Evolutionary conservation across 2,329 filamentous ascomycete genomes (phyloP), one percentile per base, ranked within the genome.

Genomic region (Talaromyces sp.): DNA sequence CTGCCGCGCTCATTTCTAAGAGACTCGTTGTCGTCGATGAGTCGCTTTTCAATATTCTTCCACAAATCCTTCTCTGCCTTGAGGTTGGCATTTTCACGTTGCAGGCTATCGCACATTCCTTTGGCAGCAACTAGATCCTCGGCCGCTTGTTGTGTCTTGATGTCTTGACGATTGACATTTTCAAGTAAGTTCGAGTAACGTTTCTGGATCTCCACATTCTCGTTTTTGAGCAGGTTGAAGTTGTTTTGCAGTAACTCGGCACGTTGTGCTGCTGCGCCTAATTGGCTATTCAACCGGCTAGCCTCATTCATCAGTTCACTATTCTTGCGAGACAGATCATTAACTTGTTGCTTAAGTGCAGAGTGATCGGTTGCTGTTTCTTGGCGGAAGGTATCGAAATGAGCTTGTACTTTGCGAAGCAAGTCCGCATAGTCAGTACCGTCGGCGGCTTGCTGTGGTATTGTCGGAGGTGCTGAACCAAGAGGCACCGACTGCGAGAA

Each of bases 61-160:
- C 91, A 97, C 10, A 99, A 83, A 43, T 92, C 90, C 79, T 97
- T 97, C 77, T 98, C 94, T 0, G 94, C 93, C 76, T 96, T 97
- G 39, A 97, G 85, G 73, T 98, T 97, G 16, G 93, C 89, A 62
- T 89, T 92, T 75, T 99, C 95, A 69, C 92, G 93, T 61, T 93
- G 90, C 77, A 97, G 86, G 72, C 92, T 93, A 73, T 99, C 94
- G 3, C 91, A 83, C 61, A 94, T 80, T 37, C 90, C 90, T 74
- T 89, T 90, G 5, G 90, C 88, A 75, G 97, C 95, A 10, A 98
- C 88, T 6, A 98, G 84, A 71, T 99, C 94, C 77, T 98, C 94
- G 0, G 92, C 93, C 33, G 94, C 90, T 77, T 97, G 93, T 72
- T 97, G 93, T 2, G 91, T 95, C 50, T 88, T 89, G 54, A 97